A percentile compares a stretch with the other conserved stretches of the same genome.
Evolutionary conservation across 805 yeast genomes (phyloP).

Genomic region (Ogataea methanolica): DNA sequence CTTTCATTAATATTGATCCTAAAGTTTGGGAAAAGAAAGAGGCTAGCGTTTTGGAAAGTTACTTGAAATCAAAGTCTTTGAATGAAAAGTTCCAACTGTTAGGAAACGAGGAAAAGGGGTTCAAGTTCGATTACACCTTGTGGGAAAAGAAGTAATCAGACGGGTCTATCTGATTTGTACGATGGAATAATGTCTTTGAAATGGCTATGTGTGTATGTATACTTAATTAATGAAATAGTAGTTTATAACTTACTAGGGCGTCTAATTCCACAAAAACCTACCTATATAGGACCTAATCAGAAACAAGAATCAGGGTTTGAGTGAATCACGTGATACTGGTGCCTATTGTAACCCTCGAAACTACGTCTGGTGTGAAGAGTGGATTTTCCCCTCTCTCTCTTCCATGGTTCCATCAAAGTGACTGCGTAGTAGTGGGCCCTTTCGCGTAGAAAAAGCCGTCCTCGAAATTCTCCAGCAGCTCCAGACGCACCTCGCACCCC

Average conservation of each 20-base stretch:
- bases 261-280: neutral
- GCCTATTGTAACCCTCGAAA: neutral
- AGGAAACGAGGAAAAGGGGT: slow-evolving; percentile 36
- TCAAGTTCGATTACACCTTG: slow-evolving; percentile 54
- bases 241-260: neutral
- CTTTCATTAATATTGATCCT: slow-evolving; percentile 47
- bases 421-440: neutral
- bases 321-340: neutral
- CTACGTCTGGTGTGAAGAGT: neutral
- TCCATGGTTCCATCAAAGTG: neutral
- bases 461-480: too few species aligned
- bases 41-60: slow-evolving; percentile 31
- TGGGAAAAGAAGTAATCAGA: slow-evolving; percentile 38
- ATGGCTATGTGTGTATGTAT: too few species aligned
- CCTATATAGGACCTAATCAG: neutral
- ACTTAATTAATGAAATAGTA: too few species aligned
- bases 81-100: slow-evolving; percentile 23
- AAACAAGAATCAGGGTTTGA: neutral
- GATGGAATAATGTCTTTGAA: neutral
- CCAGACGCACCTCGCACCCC: neutral
- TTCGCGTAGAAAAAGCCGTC: too few species aligned
- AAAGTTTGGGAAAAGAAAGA: slow-evolving; percentile 35
- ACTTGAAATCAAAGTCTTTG: slow-evolving; percentile 35
- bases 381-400: neutral
- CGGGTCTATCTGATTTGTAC: neutral